Conservation (phyloP, 805 yeast genomes). For the Lipomyces mesembrius region DNA sequence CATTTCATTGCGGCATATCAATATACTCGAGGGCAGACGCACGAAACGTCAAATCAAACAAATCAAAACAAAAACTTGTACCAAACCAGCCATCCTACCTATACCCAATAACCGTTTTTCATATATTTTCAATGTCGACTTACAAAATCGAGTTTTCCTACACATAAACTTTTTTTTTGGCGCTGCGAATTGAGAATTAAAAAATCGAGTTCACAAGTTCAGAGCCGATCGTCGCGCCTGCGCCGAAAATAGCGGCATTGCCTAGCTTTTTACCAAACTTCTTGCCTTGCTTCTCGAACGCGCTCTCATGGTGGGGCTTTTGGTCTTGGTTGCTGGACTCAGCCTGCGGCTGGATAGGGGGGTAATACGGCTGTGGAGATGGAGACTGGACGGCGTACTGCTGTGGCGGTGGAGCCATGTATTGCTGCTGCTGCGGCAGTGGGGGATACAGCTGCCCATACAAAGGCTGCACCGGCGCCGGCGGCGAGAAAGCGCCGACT, state of each 20-base stretch:
- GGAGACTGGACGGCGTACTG: slow-evolving; percentile 20
- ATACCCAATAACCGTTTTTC: neutral
- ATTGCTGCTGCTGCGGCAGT: slow-evolving; percentile 22
- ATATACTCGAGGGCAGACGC: neutral
- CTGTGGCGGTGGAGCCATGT: slow-evolving; percentile 38
- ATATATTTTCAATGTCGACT: neutral
- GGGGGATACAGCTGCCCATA: slow-evolving; percentile 26
- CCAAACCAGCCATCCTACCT: neutral
- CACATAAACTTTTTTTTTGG: too few relatives aligned
- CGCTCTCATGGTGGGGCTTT: slow-evolving; percentile 38
- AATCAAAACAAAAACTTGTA: neutral
- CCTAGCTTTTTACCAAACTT: slow-evolving; percentile 82
- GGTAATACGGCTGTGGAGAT: slow-evolving; percentile 13
- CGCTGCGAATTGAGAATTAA: too few relatives aligned
- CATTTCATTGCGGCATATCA: neutral
- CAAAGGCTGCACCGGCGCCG: slow-evolving; percentile 16
- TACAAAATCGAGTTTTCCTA: slow-evolving; percentile 70
- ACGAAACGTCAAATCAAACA: neutral
- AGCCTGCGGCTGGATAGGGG: slow-evolving; percentile 34
- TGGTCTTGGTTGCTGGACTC: slow-evolving; percentile 32
- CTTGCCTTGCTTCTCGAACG: slow-evolving; percentile 46
- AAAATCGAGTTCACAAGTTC: slow-evolving; percentile 77
- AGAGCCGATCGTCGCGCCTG: slow-evolving; percentile 92
- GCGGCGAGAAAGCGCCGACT: slow-evolving; percentile 38
- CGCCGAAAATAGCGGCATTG: slow-evolving; percentile 89